These are phyloP conservation scores for Chenopodium quinoa DNA, from an alignment of 148 eudicot genomes.

Conservation along the genomic window DNA sequence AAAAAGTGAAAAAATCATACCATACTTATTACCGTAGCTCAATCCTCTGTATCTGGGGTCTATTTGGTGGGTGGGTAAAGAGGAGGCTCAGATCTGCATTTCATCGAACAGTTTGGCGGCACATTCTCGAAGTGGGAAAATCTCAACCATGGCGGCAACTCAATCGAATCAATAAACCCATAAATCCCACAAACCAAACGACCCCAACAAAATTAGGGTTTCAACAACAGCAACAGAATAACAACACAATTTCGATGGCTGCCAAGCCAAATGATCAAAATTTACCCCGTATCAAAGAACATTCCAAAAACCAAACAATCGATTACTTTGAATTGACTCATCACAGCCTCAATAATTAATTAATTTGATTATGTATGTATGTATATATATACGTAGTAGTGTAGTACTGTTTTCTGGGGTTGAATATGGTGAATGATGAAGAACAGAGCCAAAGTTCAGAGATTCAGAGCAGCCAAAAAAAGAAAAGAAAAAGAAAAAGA, in stretches of 20 bases:
- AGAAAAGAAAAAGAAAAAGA: background rate
- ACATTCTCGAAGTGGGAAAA: background rate
- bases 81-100: slow-evolving; percentile 14
- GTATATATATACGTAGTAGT: background rate
- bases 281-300: background rate
- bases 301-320: background rate
- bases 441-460: background rate
- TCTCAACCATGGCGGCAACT: slow-evolving; percentile 12
- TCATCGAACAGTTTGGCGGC: slow-evolving; percentile 2
- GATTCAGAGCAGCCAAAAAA: background rate
- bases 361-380: background rate
- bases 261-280: slow-evolving; percentile 11
- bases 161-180: background rate
- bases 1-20: background rate
- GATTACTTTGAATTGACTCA: slow-evolving; percentile 4
- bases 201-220: background rate
- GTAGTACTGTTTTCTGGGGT: background rate
- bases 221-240: background rate
- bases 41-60: background rate
- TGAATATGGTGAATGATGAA: background rate
- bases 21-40: background rate
- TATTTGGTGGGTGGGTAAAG: background rate
- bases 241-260: background rate
- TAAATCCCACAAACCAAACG: background rate
- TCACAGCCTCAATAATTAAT: slow-evolving; percentile 14